Evolutionary conservation across 805 yeast genomes (phyloP).

Genomic region (Crinitomyces ghanaensis): DNA sequence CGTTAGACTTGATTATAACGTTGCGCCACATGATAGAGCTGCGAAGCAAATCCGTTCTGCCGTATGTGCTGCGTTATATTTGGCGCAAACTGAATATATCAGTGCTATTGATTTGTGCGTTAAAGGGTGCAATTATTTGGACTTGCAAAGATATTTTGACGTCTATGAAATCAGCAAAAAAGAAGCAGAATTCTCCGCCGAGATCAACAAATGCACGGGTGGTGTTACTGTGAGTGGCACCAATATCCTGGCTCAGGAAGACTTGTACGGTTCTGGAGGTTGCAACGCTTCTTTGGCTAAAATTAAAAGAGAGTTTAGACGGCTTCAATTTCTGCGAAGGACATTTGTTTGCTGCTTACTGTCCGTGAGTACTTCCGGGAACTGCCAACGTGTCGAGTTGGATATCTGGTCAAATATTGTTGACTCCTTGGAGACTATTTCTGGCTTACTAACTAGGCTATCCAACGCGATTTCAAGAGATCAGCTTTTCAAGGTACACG

Average conservation of each 20-base stretch:
- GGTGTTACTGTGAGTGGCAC: slow-evolving; percentile 6
- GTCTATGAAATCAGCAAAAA: slow-evolving; percentile 30
- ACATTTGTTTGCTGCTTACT: slow-evolving; percentile 33
- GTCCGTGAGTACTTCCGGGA: slow-evolving; percentile 23
- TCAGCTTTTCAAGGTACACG: slow-evolving; percentile 2
- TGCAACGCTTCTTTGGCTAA: slow-evolving; percentile 18
- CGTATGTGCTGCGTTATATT: slow-evolving; percentile 20
- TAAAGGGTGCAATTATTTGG: slow-evolving; percentile 24
- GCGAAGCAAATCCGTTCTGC: slow-evolving; percentile 26
- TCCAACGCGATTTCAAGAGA: slow-evolving; percentile 8
- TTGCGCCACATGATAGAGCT: slow-evolving; percentile 9
- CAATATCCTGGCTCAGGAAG: slow-evolving; percentile 4
- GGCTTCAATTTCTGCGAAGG: slow-evolving; percentile 31
- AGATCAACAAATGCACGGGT: slow-evolving; percentile 4
- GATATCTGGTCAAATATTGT: slow-evolving; percentile 17
- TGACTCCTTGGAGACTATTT: slow-evolving; percentile 13
- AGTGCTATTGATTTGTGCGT: slow-evolving; percentile 22
- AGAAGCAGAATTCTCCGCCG: slow-evolving; percentile 14
- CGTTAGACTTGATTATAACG: background rate
- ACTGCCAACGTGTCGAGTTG: slow-evolving; percentile 15
- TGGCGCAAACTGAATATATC: slow-evolving; percentile 25
- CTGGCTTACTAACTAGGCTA: slow-evolving; percentile 11
- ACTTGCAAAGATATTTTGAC: slow-evolving; percentile 33
- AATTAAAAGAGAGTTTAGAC: slow-evolving; percentile 25
- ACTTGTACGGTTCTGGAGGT: slow-evolving; percentile 17